Evolutionary conservation across 2,329 filamentous ascomycete genomes (phyloP), one percentile per base, ranked within the genome.

Genomic region (Aspergillus proliferans): DNA sequence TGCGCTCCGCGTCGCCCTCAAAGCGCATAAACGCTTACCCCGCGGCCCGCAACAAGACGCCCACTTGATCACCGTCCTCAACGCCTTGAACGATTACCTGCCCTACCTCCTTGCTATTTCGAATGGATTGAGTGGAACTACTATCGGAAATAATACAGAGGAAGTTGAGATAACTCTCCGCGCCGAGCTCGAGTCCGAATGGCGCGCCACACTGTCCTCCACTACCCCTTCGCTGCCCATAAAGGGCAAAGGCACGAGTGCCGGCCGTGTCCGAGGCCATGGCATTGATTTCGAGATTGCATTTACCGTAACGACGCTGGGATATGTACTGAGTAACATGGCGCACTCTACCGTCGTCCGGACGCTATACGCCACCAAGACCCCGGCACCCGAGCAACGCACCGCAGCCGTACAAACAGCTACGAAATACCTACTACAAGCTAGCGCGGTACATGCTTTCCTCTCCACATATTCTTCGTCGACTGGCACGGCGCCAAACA

Each of bases 21-120:
- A 97, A 72, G 84, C 84, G 59, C 85, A 96, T 76, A 97, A 95
- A 70, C 84, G 89, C 46, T 80, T 95, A n/a, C 79, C 87, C 3
- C 77, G 86, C 7, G 64, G 62, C 15, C 66, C 80, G 8, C 83
- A 87, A 21, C 87, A 89, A 67, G 73, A 82, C 5, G 76, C 84
- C 19, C 84, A 89, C 63, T 78, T 98, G 5, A 76, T 82, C 21
- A 79, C 80, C 5, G 76, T 97, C 34, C 76, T 88, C 47, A 78
- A 83, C 30, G 81, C 83, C 36, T 65, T 95, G 9, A 84, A 85
- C 50, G 79, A 79, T 51, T 98, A 97, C 64, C 75, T 96, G 0
- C 89, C 91, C 0, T 94, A 92, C 61, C 78, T 96, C 0, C 76
- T 93, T 41, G 84, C 87, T 9, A 74, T 96, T 21, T 86, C 91